Evolutionary conservation across 352 stramenopile genomes (phyloP).

Genomic region (Pythium utonaiense): DNA sequence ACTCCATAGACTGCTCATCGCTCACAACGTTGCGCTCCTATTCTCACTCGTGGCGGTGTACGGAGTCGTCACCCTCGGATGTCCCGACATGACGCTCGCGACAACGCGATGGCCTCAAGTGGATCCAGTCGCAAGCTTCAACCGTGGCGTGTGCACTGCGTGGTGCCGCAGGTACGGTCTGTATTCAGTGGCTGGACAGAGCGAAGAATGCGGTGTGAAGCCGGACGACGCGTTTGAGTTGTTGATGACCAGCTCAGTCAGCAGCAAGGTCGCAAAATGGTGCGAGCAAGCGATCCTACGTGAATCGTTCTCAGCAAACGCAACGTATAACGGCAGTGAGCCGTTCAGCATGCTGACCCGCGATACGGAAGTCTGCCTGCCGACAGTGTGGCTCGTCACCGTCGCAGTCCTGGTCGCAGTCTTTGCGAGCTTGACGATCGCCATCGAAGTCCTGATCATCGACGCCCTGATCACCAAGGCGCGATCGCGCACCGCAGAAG

Average conservation of each 20-base stretch:
- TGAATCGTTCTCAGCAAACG: background rate
- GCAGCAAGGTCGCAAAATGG: background rate
- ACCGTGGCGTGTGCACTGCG: background rate
- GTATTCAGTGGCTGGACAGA: background rate
- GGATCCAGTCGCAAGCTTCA: background rate
- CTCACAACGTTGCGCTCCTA: background rate
- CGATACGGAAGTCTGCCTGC: background rate
- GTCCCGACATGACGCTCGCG: background rate
- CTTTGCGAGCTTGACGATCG: background rate
- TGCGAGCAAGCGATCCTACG: background rate
- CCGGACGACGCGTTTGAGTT: background rate
- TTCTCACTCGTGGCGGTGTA: background rate
- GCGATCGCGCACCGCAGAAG: background rate
- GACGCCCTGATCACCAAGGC: background rate
- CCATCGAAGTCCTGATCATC: background rate
- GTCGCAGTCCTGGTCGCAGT: background rate
- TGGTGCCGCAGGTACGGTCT: background rate
- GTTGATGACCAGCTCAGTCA: background rate
- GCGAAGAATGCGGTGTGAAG: background rate
- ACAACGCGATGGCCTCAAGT: background rate
- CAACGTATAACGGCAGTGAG: background rate
- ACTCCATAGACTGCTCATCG: background rate
- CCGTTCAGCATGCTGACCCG: background rate
- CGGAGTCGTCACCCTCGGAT: background rate
- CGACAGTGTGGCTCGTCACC: background rate